phyloP scores from a whole-genome alignment of 2,329 filamentous ascomycete genomes.

The Fusarium abutilonis region DNA sequence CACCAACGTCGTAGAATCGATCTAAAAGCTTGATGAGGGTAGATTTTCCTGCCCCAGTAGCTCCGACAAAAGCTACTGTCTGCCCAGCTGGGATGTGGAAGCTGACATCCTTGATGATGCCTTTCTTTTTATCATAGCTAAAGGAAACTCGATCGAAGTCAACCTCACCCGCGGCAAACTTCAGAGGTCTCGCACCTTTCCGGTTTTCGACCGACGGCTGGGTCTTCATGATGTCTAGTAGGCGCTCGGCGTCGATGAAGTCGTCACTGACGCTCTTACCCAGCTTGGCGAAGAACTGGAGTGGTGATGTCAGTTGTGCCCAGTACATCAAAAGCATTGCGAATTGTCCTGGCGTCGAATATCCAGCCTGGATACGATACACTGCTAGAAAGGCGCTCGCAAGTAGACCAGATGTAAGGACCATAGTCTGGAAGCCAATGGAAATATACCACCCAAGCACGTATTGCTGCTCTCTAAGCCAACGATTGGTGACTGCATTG shows the following conservation, averaged over 20 bases:
- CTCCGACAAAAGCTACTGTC: constrained; percentile 68
- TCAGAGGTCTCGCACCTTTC: constrained; percentile 60
- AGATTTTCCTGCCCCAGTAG: constrained; percentile 68
- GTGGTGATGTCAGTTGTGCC: constrained; percentile 74
- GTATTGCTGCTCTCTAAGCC: constrained; percentile 52
- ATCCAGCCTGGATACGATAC: constrained; percentile 71
- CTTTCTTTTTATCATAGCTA: constrained; percentile 68
- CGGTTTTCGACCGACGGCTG: constrained; percentile 65
- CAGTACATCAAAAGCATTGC: constrained; percentile 78
- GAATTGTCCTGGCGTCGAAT: constrained; percentile 72
- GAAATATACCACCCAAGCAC: constrained; percentile 60
- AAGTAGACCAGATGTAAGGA: constrained; percentile 75
- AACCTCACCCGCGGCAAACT: constrained; percentile 63
- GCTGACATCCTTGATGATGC: constrained; percentile 64
- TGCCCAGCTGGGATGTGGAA: constrained; percentile 62
- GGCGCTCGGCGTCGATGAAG: constrained; percentile 66
- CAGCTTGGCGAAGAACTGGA: constrained; percentile 73
- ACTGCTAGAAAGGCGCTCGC: constrained; percentile 69
- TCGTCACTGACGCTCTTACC: constrained; percentile 66
- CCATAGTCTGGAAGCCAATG: constrained; percentile 66
- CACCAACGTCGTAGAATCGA: constrained; percentile 66
- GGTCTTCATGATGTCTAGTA: constrained; percentile 67
- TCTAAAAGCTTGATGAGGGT: constrained; percentile 67
- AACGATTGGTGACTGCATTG: constrained; percentile 57
- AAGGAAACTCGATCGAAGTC: constrained; percentile 66